A percentile compares a stretch with the other conserved stretches of the same genome.
Evolutionary conservation across 352 stramenopile species (phyloP).

Genomic region (Phytopythium oedochilum): DNA sequence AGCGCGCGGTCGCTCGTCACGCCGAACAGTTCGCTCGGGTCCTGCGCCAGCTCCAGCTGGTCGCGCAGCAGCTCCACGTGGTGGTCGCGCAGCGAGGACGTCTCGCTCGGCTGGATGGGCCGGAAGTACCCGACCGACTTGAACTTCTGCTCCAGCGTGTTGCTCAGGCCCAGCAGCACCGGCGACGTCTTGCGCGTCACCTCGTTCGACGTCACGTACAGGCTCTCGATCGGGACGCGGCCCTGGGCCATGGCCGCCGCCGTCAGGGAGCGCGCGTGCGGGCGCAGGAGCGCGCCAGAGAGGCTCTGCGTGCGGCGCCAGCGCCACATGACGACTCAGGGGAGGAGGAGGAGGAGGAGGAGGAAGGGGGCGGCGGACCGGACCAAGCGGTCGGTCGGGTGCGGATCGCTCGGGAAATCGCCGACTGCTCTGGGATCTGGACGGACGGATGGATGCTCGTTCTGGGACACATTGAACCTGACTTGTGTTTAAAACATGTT

Average conservation of each 20-base stretch:
- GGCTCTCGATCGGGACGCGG: slow-evolving; percentile 47
- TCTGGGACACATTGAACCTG: not conserved
- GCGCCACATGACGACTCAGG: not conserved
- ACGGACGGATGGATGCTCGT: not conserved
- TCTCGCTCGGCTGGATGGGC: slow-evolving; percentile 44
- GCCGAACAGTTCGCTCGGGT: slow-evolving; percentile 41
- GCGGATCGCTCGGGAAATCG: not conserved
- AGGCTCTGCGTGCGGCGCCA: not conserved
- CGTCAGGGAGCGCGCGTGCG: slow-evolving; percentile 15
- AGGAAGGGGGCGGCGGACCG: not conserved
- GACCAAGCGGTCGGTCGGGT: not conserved
- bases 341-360: not conserved
- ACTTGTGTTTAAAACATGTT: not conserved
- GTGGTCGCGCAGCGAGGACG: slow-evolving; percentile 37
- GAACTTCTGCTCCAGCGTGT: slow-evolving; percentile 76
- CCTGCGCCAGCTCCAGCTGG: slow-evolving; percentile 44
- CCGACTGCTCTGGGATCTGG: not conserved
- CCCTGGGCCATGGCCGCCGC: slow-evolving; percentile 29
- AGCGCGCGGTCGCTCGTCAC: slow-evolving; percentile 54
- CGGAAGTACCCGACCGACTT: slow-evolving; percentile 72
- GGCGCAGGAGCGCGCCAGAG: not conserved
- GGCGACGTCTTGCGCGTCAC: slow-evolving; percentile 57
- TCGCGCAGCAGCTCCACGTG: slow-evolving; percentile 68
- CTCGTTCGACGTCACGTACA: slow-evolving; percentile 72
- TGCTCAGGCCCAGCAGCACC: slow-evolving; percentile 58